phyloP scores from a whole-genome alignment of 805 yeast species.

The Candida tibetensis region DNA sequence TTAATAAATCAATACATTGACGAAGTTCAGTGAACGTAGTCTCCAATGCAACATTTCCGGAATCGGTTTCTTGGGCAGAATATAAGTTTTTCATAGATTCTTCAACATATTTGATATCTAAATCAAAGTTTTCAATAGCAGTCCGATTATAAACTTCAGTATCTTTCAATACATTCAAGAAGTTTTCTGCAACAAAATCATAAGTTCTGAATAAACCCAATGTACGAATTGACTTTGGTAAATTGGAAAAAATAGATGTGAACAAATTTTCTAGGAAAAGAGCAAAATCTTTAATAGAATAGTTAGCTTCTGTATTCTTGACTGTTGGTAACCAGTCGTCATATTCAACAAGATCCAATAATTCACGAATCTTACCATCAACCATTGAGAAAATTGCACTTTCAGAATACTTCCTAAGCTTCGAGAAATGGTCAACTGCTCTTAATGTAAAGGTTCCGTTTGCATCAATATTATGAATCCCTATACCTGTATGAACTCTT shows the following conservation, averaged over 20 bases:
- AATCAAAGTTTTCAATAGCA: conserved; percentile 69
- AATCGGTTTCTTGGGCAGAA: conserved; percentile 18
- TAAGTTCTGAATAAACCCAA: conserved; percentile 82
- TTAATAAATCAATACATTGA: conserved; percentile 73
- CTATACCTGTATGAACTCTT: conserved; percentile 36
- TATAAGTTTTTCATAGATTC: conserved; percentile 42
- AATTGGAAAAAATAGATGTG: conserved; percentile 74
- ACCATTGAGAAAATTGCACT: conserved; percentile 77
- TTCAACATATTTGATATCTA: conserved; percentile 79
- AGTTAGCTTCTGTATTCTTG: conserved; percentile 60
- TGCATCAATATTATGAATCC: conserved; percentile 39
- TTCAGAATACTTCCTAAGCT: conserved; percentile 70
- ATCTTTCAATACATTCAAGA: conserved; percentile 57
- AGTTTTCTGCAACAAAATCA: conserved; percentile 74
- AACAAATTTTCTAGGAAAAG: conserved; percentile 82
- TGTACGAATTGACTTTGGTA: conserved; percentile 76
- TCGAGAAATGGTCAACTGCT: conserved; percentile 54
- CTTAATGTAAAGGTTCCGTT: conserved; percentile 38
- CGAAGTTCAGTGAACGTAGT: conserved; percentile 76
- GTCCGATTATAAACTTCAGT: conserved; percentile 55
- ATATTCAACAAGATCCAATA: conserved; percentile 77
- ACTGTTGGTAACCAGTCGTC: conserved; percentile 70
- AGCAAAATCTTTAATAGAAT: conserved; percentile 78
- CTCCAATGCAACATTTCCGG: conserved; percentile 52
- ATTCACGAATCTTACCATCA: conserved; percentile 73